These are phyloP conservation scores for Pontederia crassipes DNA, from an alignment of 176 grass and related monocot species.

Conservation along the genomic window DNA sequence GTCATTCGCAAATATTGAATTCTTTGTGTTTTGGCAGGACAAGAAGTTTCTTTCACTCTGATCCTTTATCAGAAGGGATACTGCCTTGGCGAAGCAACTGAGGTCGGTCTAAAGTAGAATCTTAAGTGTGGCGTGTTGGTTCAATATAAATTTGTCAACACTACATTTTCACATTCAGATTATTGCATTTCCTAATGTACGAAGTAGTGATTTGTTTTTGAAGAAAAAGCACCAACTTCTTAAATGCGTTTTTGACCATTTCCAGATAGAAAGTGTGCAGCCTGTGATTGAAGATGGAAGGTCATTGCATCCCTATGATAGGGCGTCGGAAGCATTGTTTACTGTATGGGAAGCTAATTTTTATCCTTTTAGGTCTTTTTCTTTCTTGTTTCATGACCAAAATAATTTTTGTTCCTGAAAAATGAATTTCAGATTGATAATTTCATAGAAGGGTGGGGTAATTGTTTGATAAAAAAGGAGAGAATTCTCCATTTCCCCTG, in stretches of 20 bases:
- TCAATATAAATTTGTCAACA: too few species aligned
- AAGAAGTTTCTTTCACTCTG: conserved; percentile 89
- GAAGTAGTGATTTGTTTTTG: background rate
- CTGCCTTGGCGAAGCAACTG: conserved; percentile 62
- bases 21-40: conserved; percentile 32
- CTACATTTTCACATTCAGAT: background rate
- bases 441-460: too few species aligned
- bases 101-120: conserved; percentile 36
- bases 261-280: conserved; percentile 53
- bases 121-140: too few species aligned
- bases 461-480: too few species aligned
- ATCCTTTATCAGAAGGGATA: conserved; percentile 82
- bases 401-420: too few species aligned
- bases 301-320: conserved; percentile 93
- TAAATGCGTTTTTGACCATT: conserved; percentile 4
- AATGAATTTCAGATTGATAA: too few species aligned
- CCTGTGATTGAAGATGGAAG: conserved; percentile 47
- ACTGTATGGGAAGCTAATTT: conserved; percentile 46
- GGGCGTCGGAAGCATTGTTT: conserved; percentile 71
- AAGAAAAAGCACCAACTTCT: conserved; percentile 3
- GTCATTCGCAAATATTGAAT: conserved; percentile 17
- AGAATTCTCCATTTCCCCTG: too few species aligned
- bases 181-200: conserved; percentile 14
- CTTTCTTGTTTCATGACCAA: background rate
- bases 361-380: conserved; percentile 14